A percentile compares a stretch with the other conserved stretches of the same genome.
These are phyloP conservation scores for Vanrija sp. DNA, from an alignment of 1,284 basidiomycete genomes.

Conservation along the genomic window DNA sequence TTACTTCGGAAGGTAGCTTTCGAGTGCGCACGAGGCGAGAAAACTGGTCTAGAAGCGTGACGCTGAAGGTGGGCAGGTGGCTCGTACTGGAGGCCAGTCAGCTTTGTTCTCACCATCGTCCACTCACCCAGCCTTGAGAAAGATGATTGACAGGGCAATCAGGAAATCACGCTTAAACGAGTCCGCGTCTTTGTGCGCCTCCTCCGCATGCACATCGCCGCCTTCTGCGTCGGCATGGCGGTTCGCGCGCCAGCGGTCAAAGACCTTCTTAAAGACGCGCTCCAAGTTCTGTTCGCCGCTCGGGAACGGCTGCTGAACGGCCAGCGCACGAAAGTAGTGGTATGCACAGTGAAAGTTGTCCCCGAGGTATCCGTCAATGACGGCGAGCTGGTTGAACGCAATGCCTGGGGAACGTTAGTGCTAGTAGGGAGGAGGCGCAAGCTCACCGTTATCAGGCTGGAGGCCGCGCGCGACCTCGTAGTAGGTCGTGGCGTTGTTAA, in stretches of 20 bases:
- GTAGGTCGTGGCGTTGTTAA: constrained; percentile 68
- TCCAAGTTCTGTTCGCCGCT: constrained; percentile 82
- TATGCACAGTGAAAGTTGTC: constrained; percentile 77
- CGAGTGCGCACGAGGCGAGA: constrained; percentile 60
- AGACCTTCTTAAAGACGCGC: constrained; percentile 62
- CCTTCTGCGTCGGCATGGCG: constrained; percentile 28
- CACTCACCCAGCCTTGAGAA: constrained; percentile 48
- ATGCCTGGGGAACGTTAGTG: constrained; percentile 59
- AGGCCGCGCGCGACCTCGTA: constrained; percentile 80
- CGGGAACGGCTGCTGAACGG: constrained; percentile 78
- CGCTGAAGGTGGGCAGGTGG: constrained; percentile 22
- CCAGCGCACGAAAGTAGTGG: constrained; percentile 88
- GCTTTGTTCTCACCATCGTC: background rate
- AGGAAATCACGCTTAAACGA: constrained; percentile 68
- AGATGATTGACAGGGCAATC: constrained; percentile 55
- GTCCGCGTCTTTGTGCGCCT: constrained; percentile 54
- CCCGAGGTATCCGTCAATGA: constrained; percentile 76
- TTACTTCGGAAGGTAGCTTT: constrained; percentile 68
- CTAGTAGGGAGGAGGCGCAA: background rate
- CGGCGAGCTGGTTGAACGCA: constrained; percentile 91
- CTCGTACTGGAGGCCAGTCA: constrained; percentile 36
- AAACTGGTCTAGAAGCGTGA: constrained; percentile 16
- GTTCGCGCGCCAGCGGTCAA: constrained; percentile 54
- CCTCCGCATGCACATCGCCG: constrained; percentile 24
- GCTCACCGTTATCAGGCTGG: constrained; percentile 61